A percentile compares a stretch with the other conserved stretches of the same genome.
phyloP scores from a whole-genome alignment of 2,329 filamentous ascomycete genomes.

The Aspergillus oerlinghausenensis region DNA sequence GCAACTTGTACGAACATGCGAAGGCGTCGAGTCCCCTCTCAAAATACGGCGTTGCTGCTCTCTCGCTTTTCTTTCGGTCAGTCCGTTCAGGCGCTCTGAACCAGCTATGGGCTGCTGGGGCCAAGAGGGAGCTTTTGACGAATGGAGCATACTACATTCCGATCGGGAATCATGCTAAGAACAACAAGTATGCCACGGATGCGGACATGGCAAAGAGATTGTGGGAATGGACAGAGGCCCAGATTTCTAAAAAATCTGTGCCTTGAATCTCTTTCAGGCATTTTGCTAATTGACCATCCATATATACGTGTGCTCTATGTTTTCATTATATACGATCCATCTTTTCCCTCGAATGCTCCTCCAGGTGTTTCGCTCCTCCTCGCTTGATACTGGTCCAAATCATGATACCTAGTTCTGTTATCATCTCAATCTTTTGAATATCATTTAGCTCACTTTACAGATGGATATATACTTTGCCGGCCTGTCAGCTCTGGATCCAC shows the following conservation, averaged over 20 bases:
- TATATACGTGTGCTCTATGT: background rate
- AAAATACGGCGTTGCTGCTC: conserved; percentile 17
- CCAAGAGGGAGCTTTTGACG: conserved; percentile 25
- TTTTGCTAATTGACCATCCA: background rate
- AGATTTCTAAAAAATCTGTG: conserved; percentile 20
- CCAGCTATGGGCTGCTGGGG: conserved; percentile 39
- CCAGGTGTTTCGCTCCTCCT: background rate
- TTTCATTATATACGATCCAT: background rate
- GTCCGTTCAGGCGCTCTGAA: conserved; percentile 36
- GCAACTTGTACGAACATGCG: conserved; percentile 35
- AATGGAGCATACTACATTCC: conserved; percentile 42
- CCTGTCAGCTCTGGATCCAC: background rate
- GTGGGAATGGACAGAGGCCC: conserved; percentile 44
- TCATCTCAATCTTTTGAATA: background rate
- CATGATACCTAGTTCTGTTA: background rate
- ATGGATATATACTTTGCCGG: background rate
- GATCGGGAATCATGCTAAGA: conserved; percentile 30
- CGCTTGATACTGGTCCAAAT: background rate
- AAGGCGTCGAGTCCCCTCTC: conserved; percentile 21
- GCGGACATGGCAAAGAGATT: conserved; percentile 29
- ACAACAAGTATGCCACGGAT: conserved; percentile 29
- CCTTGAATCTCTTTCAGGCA: background rate
- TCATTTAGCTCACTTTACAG: background rate
- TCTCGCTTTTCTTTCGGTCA: conserved; percentile 26
- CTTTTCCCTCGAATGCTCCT: background rate